phyloP scores from a whole-genome alignment of 2,329 filamentous ascomycete species.

The Cyanodermella asteris region DNA sequence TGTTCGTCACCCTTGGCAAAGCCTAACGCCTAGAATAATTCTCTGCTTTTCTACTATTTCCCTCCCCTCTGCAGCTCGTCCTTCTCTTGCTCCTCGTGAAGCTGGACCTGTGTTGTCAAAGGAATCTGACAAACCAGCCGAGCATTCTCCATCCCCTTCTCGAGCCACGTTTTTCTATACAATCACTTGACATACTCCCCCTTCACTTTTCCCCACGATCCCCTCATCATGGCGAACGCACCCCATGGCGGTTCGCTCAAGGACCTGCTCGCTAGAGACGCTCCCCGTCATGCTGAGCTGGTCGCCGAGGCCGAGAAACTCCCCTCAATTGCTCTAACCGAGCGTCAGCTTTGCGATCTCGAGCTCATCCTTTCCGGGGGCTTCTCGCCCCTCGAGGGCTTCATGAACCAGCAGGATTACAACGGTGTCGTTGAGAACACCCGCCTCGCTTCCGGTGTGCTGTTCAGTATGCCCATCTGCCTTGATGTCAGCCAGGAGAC shows the following conservation, averaged over 20 bases:
- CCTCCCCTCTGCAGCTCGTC: too few relatives aligned
- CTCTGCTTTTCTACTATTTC: too few relatives aligned
- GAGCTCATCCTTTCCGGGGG: conserved; percentile 94
- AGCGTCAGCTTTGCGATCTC: conserved; percentile 93
- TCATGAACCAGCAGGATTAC: conserved; percentile 95
- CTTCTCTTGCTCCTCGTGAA: too few relatives aligned
- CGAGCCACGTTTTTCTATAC: conserved; percentile 1
- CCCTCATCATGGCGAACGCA: conserved; percentile 24
- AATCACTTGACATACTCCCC: too few relatives aligned
- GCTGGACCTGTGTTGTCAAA: too few relatives aligned
- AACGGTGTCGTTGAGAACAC: conserved; percentile 76
- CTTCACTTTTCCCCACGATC: conserved; percentile 4
- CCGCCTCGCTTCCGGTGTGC: conserved; percentile 67
- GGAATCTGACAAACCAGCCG: too few relatives aligned
- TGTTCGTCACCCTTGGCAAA: too few relatives aligned
- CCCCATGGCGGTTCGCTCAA: conserved; percentile 89
- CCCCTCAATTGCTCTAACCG: conserved; percentile 62
- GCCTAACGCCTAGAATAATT: too few relatives aligned
- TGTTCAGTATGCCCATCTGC: conserved; percentile 94
- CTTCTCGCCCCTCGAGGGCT: conserved; percentile 94
- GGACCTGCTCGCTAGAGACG: conserved; percentile 89
- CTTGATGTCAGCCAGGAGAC: conserved; percentile 60
- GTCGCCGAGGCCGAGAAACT: conserved; percentile 65
- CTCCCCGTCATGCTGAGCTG: conserved; percentile 60
- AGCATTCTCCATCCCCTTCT: too few relatives aligned